Evolutionary conservation across 2,329 filamentous ascomycete genomes (phyloP), one percentile per base, ranked within the genome.

Genomic region (Penicillium aurantiogriseum): DNA sequence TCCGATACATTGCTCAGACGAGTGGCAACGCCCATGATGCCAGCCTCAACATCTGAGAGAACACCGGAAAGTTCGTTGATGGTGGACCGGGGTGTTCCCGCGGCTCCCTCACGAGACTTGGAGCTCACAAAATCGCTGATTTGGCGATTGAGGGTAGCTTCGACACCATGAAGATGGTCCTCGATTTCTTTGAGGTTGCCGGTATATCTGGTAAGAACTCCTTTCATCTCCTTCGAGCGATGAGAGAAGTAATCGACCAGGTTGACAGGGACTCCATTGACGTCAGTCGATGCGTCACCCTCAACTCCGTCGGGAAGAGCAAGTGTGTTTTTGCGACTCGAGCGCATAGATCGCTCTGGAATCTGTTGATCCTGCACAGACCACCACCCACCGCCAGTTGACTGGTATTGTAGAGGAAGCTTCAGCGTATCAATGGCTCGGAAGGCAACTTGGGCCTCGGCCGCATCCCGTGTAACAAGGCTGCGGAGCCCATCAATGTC

Each of bases 341-440:
- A 73, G 8, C 75, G 72, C 43, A 76, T 54, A 6, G 74, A 72
- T 45, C 74, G 70, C 51, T 76, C 72, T 10, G 74, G 66, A 25
- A 75, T 66, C 43, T 75, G 69, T 57, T 77, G 75, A 58, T 77
- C 72, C 39, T 72, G 69, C 23, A 68, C 65, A 21, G 74, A 72
- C 73, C 74, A 77, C 75, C 74, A 76, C 21, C 74, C 70, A 56
- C 68, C 70, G 17, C 73, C 66, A 9, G 72, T 72, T 56, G 84
- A 82, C 65, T 87, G 85, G 69, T 85, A 88, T 63, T 85, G 82
- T 48, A 79, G 67, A 1, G 90, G 90, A 17, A 92, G 79, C 65
- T 88, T 87, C 53, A 92, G 80, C 68, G 90, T 90, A 67, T 91
- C 87, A 33, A 90, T 85, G 23, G 88, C 87, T 56, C 87, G 85